Base-by-base conservation (phyloP, 2,329 filamentous ascomycete genomes). In the Aspergillus amoenus region DNA sequence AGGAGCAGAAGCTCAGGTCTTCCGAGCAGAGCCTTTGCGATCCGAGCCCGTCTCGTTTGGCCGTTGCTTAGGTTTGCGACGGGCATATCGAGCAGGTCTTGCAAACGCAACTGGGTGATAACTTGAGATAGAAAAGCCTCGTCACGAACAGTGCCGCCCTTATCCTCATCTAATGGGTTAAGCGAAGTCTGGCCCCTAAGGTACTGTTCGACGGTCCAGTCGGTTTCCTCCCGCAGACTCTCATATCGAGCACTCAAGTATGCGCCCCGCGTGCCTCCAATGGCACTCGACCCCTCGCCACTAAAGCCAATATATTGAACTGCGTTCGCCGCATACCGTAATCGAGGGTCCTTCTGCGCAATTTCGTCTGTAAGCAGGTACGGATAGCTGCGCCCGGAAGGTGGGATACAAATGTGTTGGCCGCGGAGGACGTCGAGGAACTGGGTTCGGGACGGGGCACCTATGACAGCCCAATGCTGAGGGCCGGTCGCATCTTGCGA, bases 221-320 rank as follows among this genome's bases (percentile, higher is more conserved):
- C 94, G 1, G 90, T 95, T 53, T 86, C 87, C 75, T 97, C 93
- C 32, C 91, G 83, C 39, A 88, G 81, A 58, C 89, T 93, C 79
- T 99, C 94, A 72, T 97, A 99, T 40, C 94, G 83, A 15, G 92
- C 92, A 58, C 90, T 92, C 17, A 97, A 78, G 70, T 97, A 97
- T 4, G 91, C 88, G 18, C 89, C 89, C n/a, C 85, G 72, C 5
- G 74, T 71, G 13, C 75, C 76, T 12, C 73, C 75, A 60, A 70
- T 71, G 76, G 48, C 80, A 76, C 67, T 68, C 5, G 82, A 81
- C 24, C 85, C 82, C 64, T 93, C 89, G 2, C 85, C 86, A 68
- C 91, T 90, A 68, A 97, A 97, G 0, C 94, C 93, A 9, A 97
- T 92, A 78, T 96, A 93, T 65, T 88, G 87, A 57, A 99, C 88